Evolutionary conservation across 805 yeast species (phyloP).

Genomic region (Blastobotrys attinorum): DNA sequence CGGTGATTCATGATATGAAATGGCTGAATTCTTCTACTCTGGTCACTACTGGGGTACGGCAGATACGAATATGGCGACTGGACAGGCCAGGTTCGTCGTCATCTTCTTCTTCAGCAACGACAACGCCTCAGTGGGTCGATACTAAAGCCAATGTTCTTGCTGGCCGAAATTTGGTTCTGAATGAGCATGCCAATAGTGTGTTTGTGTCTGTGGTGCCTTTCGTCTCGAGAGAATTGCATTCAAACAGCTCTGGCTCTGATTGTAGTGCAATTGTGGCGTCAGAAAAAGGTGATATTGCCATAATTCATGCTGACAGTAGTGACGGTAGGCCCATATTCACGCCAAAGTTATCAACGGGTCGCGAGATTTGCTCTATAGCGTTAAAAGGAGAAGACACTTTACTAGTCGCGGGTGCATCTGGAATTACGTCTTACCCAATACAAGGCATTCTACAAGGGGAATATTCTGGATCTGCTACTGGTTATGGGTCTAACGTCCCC

Average conservation of each 20-base stretch:
- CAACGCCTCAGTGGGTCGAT: neutral
- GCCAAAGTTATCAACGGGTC: slow-evolving; percentile 7
- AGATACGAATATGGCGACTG: slow-evolving; percentile 54
- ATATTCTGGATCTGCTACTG: neutral
- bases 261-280: slow-evolving; percentile 23
- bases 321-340: slow-evolving; percentile 10
- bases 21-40: slow-evolving; percentile 46
- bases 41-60: slow-evolving; percentile 54
- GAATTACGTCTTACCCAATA: neutral
- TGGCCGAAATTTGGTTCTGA: slow-evolving; percentile 56
- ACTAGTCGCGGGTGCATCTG: slow-evolving; percentile 1
- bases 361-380: too few relatives aligned
- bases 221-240: too few relatives aligned
- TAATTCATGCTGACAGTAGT: slow-evolving; percentile 8
- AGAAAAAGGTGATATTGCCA: slow-evolving; percentile 23
- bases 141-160: slow-evolving; percentile 30
- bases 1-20: slow-evolving; percentile 44
- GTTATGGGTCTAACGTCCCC: too few relatives aligned
- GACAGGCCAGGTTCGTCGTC: slow-evolving; percentile 21
- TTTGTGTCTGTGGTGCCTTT: slow-evolving; percentile 40
- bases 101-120: too few relatives aligned
- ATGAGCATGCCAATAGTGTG: slow-evolving; percentile 39
- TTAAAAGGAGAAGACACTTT: slow-evolving; percentile 5
- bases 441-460: neutral
- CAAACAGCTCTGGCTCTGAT: slow-evolving; percentile 28